Conservation (phyloP, 495 filamentous ascomycete genomes). For the Daldinia childiae region DNA sequence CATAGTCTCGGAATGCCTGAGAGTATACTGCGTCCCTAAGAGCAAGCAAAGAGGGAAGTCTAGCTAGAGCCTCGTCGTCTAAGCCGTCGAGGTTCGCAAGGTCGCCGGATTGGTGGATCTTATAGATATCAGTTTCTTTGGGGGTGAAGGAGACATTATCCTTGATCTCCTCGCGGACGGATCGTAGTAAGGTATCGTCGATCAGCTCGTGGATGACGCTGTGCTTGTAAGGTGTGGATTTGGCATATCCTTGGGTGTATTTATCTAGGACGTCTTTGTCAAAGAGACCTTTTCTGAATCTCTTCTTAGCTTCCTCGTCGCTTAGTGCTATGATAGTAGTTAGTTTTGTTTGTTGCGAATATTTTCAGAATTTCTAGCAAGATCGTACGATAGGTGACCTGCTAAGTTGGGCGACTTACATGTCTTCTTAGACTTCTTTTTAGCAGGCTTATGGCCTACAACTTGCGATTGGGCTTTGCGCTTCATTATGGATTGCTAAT, state of each 20-base stretch:
- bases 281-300: conserved; percentile 82
- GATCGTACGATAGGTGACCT: conserved; percentile 35
- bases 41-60: conserved; percentile 83
- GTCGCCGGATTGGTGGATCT: conserved; percentile 98
- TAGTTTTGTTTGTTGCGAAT: conserved; percentile 23
- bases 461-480: conserved; percentile 56
- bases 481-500: conserved; percentile 55
- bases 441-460: conserved; percentile 49
- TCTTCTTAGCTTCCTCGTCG: conserved; percentile 56
- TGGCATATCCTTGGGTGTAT: conserved; percentile 75
- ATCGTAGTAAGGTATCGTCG: conserved; percentile 78
- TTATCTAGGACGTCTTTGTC: conserved; percentile 69
- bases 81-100: conserved; percentile 96
- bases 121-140: conserved; percentile 99
- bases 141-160: conserved; percentile 91
- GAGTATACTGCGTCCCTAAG: conserved; percentile 96
- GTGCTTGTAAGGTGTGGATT: conserved; percentile 87
- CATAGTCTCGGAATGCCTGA: conserved; percentile 83
- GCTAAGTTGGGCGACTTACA: conserved; percentile 43
- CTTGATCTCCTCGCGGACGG: conserved; percentile 89
- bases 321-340: conserved; percentile 49
- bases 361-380: neutral
- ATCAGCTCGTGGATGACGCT: conserved; percentile 85
- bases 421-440: conserved; percentile 59
- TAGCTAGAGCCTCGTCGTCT: conserved; percentile 79